phyloP scores from a whole-genome alignment of 345 rosid species.

The Syzygium aromaticum region DNA sequence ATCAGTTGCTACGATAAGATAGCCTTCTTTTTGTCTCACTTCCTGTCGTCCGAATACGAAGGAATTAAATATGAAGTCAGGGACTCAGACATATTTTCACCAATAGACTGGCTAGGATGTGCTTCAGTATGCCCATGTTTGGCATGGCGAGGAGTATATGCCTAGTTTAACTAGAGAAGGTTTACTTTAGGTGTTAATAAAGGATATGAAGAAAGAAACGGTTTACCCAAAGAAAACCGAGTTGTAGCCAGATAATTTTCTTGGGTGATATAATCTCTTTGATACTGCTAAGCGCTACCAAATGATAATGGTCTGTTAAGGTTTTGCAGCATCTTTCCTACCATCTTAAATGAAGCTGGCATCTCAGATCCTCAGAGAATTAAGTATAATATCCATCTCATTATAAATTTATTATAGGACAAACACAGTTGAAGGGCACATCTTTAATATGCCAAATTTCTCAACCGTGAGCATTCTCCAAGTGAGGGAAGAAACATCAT shows the following conservation, averaged over 20 bases:
- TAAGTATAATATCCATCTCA: neutral
- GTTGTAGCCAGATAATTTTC: neutral
- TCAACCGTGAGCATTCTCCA: neutral
- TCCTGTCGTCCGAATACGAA: conserved; percentile 30
- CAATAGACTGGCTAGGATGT: neutral
- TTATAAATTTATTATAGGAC: neutral
- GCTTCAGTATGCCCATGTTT: neutral
- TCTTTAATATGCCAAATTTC: neutral
- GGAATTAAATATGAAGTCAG: neutral
- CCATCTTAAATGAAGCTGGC: neutral
- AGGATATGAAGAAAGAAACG: neutral
- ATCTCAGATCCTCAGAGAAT: neutral
- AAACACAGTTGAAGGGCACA: neutral
- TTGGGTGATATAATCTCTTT: neutral
- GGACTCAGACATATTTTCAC: neutral
- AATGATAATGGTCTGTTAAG: neutral
- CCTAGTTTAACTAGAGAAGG: neutral
- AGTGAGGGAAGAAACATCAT: neutral
- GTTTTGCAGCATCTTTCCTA: neutral
- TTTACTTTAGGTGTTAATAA: neutral
- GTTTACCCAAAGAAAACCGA: neutral
- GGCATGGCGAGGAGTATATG: neutral
- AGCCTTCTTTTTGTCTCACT: conserved; percentile 64
- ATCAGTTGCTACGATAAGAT: conserved; percentile 87
- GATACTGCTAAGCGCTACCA: neutral